A percentile compares a stretch with the other conserved stretches of the same genome.
phyloP scores from a whole-genome alignment of 1,284 basidiomycete species.

The Tilletia setariae region DNA sequence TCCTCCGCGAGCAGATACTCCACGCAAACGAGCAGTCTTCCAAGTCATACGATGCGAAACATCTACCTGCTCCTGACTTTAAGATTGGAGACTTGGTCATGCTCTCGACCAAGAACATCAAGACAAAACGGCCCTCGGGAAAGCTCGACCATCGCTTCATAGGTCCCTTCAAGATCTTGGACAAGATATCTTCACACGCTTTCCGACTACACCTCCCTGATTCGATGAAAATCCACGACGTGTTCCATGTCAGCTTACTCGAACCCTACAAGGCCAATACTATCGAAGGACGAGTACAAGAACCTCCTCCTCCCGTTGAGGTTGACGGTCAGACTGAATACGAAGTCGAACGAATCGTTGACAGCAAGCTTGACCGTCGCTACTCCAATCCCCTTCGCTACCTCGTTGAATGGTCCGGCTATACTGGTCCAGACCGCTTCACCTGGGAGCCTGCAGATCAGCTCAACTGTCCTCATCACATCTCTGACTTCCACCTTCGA shows the following conservation, averaged over 20 bases:
- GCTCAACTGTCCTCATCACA: constrained; percentile 7
- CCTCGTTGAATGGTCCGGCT: constrained; percentile 5
- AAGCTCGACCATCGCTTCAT: constrained; percentile 18
- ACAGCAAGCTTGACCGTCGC: constrained; percentile 6
- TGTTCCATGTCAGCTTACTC: too few species aligned
- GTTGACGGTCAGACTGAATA: constrained; percentile 11
- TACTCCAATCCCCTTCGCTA: not conserved
- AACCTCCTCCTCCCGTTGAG: not conserved
- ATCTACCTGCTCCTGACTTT: constrained; percentile 7
- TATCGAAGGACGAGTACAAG: too few species aligned
- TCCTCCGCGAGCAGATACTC: not conserved
- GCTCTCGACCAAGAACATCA: too few species aligned
- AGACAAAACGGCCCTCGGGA: not conserved
- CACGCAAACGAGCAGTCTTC: not conserved
- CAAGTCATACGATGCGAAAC: not conserved
- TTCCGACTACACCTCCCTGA: constrained; percentile 8
- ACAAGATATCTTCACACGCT: not conserved
- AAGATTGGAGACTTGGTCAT: constrained; percentile 7
- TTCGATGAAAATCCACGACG: too few species aligned
- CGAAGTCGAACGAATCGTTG: constrained; percentile 14
- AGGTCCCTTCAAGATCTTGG: constrained; percentile 16
- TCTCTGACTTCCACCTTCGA: constrained; percentile 6
- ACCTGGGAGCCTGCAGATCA: constrained; percentile 3
- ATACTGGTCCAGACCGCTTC: constrained; percentile 10
- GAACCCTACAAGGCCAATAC: too few species aligned